Conservation (phyloP, 2,329 filamentous ascomycete genomes). For the Torrubiella hemipterigena region DNA sequence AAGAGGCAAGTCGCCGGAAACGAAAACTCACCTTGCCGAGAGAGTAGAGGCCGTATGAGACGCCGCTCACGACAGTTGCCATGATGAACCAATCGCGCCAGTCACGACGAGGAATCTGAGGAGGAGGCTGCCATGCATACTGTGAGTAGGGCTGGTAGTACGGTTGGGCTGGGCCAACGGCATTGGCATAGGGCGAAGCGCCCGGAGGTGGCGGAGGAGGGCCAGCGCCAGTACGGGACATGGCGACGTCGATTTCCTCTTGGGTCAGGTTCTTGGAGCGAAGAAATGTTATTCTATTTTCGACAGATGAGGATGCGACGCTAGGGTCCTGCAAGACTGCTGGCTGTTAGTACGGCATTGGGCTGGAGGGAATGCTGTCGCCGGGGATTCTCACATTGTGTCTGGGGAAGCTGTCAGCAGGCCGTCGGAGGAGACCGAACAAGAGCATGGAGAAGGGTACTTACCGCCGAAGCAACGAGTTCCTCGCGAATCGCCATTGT, state of each 20-base stretch:
- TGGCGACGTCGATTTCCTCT: slow-evolving; percentile 80
- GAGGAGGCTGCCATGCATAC: slow-evolving; percentile 46
- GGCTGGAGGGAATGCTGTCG: slow-evolving; percentile 10
- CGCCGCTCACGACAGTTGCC: slow-evolving; percentile 85
- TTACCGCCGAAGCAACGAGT: slow-evolving; percentile 69
- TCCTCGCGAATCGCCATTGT: slow-evolving; percentile 87
- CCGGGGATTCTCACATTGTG: slow-evolving; percentile 26
- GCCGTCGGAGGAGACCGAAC: too few relatives aligned
- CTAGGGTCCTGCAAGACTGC: slow-evolving; percentile 91
- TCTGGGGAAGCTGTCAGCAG: slow-evolving; percentile 14
- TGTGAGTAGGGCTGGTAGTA: slow-evolving; percentile 38
- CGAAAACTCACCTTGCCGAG: slow-evolving; percentile 68
- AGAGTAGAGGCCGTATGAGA: slow-evolving; percentile 79
- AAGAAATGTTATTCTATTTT: slow-evolving; percentile 85
- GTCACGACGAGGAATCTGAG: slow-evolving; percentile 63
- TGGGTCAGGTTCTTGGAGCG: slow-evolving; percentile 95
- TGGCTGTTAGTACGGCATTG: too few relatives aligned
- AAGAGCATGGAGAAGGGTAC: too few relatives aligned
- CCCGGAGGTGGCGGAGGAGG: slow-evolving; percentile 22
- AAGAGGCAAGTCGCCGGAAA: background rate
- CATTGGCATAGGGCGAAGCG: slow-evolving; percentile 28
- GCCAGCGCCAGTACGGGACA: slow-evolving; percentile 61
- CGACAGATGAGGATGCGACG: slow-evolving; percentile 77
- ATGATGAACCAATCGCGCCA: slow-evolving; percentile 99
- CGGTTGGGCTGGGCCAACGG: slow-evolving; percentile 30